Percentiles rank a stretch among this genome's conserved stretches.
These are phyloP conservation scores for Hyphodiscus sp. DNA, from an alignment of 2,329 filamentous ascomycete genomes.

Conservation along the genomic window DNA sequence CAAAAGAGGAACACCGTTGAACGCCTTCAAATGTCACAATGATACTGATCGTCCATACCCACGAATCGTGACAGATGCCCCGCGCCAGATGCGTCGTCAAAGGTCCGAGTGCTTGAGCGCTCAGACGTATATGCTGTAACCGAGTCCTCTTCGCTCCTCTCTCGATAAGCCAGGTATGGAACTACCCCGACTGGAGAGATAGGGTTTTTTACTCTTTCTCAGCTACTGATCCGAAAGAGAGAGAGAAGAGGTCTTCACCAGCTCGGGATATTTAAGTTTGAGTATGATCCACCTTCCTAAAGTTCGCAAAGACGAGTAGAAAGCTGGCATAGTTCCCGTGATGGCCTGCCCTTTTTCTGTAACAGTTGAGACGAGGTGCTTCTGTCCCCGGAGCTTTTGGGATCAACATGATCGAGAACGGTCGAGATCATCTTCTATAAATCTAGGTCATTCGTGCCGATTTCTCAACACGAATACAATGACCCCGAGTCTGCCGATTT, in stretches of 20 bases:
- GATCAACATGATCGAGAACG: too few relatives aligned
- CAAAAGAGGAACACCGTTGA: neutral
- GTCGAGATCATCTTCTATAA: too few relatives aligned
- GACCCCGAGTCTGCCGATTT: too few relatives aligned
- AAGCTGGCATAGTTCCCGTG: neutral
- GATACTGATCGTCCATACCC: neutral
- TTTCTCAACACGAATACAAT: too few relatives aligned
- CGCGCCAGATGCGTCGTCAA: slow-evolving; percentile 9
- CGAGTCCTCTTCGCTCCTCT: neutral
- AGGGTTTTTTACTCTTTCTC: neutral
- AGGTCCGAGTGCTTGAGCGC: slow-evolving; percentile 5
- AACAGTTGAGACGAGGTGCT: neutral
- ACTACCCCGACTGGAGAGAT: neutral
- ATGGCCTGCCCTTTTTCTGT: neutral
- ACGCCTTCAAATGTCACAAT: neutral
- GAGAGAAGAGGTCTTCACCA: neutral
- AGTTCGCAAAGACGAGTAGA: neutral
- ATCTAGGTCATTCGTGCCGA: too few relatives aligned
- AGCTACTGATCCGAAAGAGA: neutral
- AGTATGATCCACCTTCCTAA: neutral
- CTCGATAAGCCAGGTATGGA: neutral
- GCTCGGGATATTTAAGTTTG: neutral
- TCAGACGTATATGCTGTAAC: neutral
- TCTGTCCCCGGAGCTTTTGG: neutral
- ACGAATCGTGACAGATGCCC: slow-evolving; percentile 2